phyloP scores from a whole-genome alignment of 495 filamentous ascomycete species.

The Annulohypoxylon moriforme region DNA sequence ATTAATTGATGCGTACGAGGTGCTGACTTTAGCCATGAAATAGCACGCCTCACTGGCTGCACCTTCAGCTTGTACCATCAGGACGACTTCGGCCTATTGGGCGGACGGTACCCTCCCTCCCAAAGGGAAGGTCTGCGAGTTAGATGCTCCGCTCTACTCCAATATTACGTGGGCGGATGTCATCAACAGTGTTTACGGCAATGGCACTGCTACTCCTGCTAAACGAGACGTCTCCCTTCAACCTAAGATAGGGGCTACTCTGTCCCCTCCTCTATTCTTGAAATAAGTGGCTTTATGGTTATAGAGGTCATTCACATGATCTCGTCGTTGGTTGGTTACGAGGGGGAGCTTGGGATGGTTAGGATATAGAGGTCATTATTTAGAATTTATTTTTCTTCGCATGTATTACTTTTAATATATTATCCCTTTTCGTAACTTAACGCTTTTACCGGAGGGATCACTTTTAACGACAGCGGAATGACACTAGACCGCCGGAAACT shows the following conservation, averaged over 20 bases:
- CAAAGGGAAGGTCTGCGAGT: constrained; percentile 55
- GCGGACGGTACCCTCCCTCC: constrained; percentile 58
- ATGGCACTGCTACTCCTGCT: constrained; percentile 16
- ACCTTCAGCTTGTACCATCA: constrained; percentile 61
- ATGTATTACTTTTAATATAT: too few relatives aligned
- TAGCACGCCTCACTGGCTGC: constrained; percentile 61
- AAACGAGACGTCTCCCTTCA: constrained; percentile 14
- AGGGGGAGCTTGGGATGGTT: too few relatives aligned
- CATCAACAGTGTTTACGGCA: constrained; percentile 28
- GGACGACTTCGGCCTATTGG: constrained; percentile 60
- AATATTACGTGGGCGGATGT: constrained; percentile 39
- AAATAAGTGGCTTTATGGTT: neutral
- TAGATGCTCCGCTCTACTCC: constrained; percentile 21
- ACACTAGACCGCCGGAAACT: too few relatives aligned
- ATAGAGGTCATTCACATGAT: too few relatives aligned
- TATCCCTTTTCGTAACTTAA: too few relatives aligned
- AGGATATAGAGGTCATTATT: too few relatives aligned
- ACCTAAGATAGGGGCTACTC: neutral
- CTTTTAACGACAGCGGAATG: too few relatives aligned
- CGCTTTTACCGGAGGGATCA: too few relatives aligned
- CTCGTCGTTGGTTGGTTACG: too few relatives aligned
- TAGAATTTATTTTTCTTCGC: too few relatives aligned
- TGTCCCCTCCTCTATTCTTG: neutral
- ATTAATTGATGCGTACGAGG: neutral
- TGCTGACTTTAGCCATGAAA: neutral